These are phyloP conservation scores for Xylariaceae sp. DNA, from an alignment of 2,329 filamentous ascomycete species.

Conservation along the genomic window DNA sequence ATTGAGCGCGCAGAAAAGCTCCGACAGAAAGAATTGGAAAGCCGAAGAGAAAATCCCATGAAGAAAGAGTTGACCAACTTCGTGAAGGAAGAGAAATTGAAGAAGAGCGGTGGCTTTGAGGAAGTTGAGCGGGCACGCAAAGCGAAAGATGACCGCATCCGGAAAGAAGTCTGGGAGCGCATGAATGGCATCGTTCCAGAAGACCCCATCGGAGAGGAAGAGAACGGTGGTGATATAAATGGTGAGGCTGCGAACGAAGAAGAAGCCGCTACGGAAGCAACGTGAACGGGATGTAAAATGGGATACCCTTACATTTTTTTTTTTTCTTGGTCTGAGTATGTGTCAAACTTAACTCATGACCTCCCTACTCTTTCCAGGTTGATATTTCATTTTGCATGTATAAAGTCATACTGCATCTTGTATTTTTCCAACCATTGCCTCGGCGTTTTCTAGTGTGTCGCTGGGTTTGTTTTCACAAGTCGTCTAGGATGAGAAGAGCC, in stretches of 20 bases:
- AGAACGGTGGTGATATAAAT: slow-evolving; percentile 11
- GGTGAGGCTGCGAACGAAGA: slow-evolving; percentile 15
- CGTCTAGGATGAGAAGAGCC: no score
- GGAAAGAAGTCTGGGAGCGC: slow-evolving; percentile 72
- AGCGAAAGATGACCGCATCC: slow-evolving; percentile 80
- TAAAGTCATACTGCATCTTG: no score
- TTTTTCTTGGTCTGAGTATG: no score
- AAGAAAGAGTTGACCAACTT: slow-evolving; percentile 82
- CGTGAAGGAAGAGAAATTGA: slow-evolving; percentile 84
- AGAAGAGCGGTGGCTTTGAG: slow-evolving; percentile 93
- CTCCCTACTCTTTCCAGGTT: no score
- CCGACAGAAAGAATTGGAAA: slow-evolving; percentile 82
- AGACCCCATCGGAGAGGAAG: slow-evolving; percentile 37
- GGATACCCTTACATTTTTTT: background rate
- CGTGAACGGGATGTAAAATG: slow-evolving; percentile 3
- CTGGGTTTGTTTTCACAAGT: no score
- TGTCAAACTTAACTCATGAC: no score
- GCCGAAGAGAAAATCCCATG: slow-evolving; percentile 68
- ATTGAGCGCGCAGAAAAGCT: slow-evolving; percentile 96
- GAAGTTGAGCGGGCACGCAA: slow-evolving; percentile 83
- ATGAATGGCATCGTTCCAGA: slow-evolving; percentile 55
- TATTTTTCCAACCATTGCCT: no score
- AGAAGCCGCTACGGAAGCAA: slow-evolving; percentile 4
- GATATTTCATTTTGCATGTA: no score
- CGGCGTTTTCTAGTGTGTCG: no score